Conservation (phyloP, 2,329 filamentous ascomycete genomes). For the Pestalotiopsis sp. region DNA sequence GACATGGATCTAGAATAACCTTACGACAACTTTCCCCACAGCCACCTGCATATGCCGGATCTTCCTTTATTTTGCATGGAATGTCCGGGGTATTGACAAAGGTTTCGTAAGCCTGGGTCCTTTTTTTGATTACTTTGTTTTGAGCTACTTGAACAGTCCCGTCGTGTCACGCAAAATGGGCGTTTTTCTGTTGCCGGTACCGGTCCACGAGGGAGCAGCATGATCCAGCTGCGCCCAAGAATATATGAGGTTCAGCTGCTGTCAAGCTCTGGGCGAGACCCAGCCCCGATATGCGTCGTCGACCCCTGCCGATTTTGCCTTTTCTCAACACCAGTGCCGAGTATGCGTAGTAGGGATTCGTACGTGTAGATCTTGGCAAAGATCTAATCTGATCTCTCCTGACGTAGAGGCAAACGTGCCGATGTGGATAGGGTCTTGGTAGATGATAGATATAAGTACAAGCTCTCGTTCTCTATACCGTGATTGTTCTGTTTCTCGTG, state of each 20-base stretch:
- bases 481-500: background rate
- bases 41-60: background rate
- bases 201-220: background rate
- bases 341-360: background rate
- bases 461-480: background rate
- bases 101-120: background rate
- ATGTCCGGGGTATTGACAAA: background rate
- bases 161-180: background rate
- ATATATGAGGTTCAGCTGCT: too few species aligned
- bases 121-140: background rate
- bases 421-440: background rate
- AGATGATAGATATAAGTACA: background rate
- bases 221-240: too few species aligned
- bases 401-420: background rate
- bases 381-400: background rate
- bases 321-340: background rate
- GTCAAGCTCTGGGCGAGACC: background rate
- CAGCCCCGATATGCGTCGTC: background rate
- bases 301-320: background rate
- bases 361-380: background rate
- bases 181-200: background rate
- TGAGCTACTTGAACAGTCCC: background rate
- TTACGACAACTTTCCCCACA: conserved; percentile 5
- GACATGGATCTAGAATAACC: background rate
- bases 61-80: background rate